Percentiles rank a stretch among this genome's conserved stretches.
Evolutionary conservation across 345 rosid species (phyloP).

Genomic region (Zanthoxylum bungeanum): DNA sequence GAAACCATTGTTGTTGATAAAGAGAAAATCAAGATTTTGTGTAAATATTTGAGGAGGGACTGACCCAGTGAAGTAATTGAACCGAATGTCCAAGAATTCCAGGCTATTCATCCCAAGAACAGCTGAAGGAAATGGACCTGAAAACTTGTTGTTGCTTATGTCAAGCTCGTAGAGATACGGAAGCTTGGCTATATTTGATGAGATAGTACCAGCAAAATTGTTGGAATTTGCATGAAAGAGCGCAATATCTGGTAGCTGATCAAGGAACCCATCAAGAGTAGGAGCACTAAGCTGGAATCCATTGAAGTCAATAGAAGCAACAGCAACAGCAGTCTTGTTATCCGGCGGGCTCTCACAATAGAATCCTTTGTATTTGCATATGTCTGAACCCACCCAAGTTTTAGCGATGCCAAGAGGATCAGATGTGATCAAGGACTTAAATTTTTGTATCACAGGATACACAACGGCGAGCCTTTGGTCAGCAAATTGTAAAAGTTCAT

Average conservation of each 20-base stretch:
- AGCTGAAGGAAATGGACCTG: constrained; percentile 68
- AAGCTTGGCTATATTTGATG: constrained; percentile 56
- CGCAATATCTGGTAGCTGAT: constrained; percentile 67
- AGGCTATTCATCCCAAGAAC: constrained; percentile 52
- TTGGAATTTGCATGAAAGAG: constrained; percentile 91
- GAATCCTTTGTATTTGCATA: constrained; percentile 80
- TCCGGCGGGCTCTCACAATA: constrained; percentile 80
- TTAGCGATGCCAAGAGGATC: constrained; percentile 69
- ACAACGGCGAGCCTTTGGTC: constrained; percentile 68
- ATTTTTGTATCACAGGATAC: constrained; percentile 74
- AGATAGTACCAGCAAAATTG: constrained; percentile 56
- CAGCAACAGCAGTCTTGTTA: constrained; percentile 60
- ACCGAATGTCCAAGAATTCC: constrained; percentile 72
- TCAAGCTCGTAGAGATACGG: constrained; percentile 82
- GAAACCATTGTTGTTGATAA: constrained; percentile 67
- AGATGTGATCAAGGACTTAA: constrained; percentile 62
- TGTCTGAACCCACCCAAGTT: constrained; percentile 72
- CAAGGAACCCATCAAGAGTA: constrained; percentile 70
- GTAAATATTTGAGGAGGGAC: constrained; percentile 68
- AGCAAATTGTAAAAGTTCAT: constrained; percentile 33
- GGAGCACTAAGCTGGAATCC: constrained; percentile 80
- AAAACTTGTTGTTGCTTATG: constrained; percentile 67
- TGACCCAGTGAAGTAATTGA: constrained; percentile 63
- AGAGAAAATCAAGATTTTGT: constrained; percentile 59
- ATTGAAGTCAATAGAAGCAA: constrained; percentile 87